Evolutionary conservation across 208 protist genomes (phyloP), one percentile per base, ranked within the genome.

Genomic region (Wallacemonas sp.): DNA sequence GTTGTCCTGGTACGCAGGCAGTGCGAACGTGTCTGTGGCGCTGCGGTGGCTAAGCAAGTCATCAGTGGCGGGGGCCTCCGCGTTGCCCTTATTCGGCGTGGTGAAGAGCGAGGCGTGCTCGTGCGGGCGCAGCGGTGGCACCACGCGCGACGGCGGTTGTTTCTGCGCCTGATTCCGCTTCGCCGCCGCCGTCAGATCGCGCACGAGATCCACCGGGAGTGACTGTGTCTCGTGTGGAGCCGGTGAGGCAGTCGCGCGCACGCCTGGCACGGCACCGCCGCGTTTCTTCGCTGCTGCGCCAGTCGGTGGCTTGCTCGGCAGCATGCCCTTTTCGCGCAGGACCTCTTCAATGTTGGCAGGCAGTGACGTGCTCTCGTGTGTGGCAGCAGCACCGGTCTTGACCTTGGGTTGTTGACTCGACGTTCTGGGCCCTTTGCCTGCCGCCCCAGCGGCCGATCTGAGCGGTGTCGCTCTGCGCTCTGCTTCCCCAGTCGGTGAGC

Each of bases 331-430:
- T 36, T 63, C 57, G 5, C 57, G 57, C 33, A 63, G 39, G 21
- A 49, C 21, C 9, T 72, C 65, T 27, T 65, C 48, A 73, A 87
- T 82, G 57, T 89, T 80, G 24, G 71, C 66, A 1, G 87, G 87
- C 8, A 93, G 74, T 9, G 87, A 93, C 29, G 82, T 83, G 29
- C 79, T 83, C 29, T 90, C 75, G 52, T 90, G 36, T 41, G 36
- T 6, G 36, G 36, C 36, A 14, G 36, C 9, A 17, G 36, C 36
- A 41, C 36, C 36, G 36, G 36, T 41, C 14, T 41, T 41, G 14
- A n/a, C n/a, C n/a, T n/a, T n/a, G n/a, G n/a, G n/a, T n/a, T n/a
- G n/a, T n/a, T n/a, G n/a, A n/a, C n/a, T n/a, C n/a, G n/a, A n/a
- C n/a, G n/a, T n/a, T n/a, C n/a, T n/a, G n/a, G n/a, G n/a, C n/a